Conservation (phyloP, 495 filamentous ascomycete species). For the Xylaria palmicola region DNA sequence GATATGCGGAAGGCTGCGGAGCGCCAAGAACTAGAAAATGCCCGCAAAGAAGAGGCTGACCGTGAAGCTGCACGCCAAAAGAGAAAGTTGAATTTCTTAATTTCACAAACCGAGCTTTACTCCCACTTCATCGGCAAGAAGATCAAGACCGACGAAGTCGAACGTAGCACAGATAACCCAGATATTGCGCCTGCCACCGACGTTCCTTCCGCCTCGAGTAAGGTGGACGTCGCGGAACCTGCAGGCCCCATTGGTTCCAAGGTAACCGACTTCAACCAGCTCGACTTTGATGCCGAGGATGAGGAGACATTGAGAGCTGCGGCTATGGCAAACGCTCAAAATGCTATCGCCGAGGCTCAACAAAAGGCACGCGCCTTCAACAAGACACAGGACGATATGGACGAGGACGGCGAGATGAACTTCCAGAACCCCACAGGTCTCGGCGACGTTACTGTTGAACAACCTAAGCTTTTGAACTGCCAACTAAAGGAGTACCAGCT, state of each 20-base stretch:
- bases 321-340: constrained; percentile 93
- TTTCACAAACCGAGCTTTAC: constrained; percentile 97
- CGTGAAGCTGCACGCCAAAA: constrained; percentile 96
- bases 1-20: constrained; percentile 91
- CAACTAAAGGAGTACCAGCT: constrained; percentile 97
- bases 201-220: constrained; percentile 45
- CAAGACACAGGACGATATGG: constrained; percentile 59
- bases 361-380: constrained; percentile 93
- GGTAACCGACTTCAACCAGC: constrained; percentile 87
- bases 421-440: constrained; percentile 98
- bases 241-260: constrained; percentile 59
- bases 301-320: constrained; percentile 77
- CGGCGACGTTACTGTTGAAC: constrained; percentile 88
- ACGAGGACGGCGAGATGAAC: constrained; percentile 94
- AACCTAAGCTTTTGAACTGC: constrained; percentile 90
- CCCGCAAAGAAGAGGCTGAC: constrained; percentile 93
- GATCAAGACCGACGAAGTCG: constrained; percentile 92
- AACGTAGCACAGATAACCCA: constrained; percentile 78
- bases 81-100: constrained; percentile 98
- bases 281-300: constrained; percentile 95
- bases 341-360: constrained; percentile 92
- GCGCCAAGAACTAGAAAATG: constrained; percentile 93
- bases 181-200: constrained; percentile 54
- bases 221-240: constrained; percentile 58
- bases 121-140: constrained; percentile 99